Percentiles rank a stretch among this genome's conserved stretches.
phyloP scores from a whole-genome alignment of 495 filamentous ascomycete genomes.

The Hypoxylon subgilvum region DNA sequence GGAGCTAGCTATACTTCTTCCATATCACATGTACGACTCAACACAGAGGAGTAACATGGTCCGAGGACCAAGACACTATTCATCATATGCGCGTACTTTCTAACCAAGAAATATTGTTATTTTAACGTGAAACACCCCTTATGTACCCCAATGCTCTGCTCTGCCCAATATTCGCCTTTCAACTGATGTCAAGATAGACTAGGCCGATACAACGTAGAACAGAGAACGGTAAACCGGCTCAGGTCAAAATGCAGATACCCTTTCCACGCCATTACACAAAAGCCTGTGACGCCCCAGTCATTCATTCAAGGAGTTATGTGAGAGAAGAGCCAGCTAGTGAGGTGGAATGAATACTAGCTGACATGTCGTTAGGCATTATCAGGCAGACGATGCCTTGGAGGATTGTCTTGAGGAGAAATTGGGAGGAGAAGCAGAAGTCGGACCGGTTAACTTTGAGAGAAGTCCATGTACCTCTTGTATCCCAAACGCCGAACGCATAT shows the following conservation, averaged over 20 bases:
- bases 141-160: constrained; percentile 28
- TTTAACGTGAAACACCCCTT: constrained; percentile 15
- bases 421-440: constrained; percentile 15
- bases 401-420: constrained; percentile 2
- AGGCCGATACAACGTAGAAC: neutral
- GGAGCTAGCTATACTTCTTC: neutral
- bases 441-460: constrained; percentile 13
- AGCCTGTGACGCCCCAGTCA: constrained; percentile 27
- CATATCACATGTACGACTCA: neutral
- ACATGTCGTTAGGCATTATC: too few species aligned
- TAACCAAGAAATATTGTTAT: constrained; percentile 16
- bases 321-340: constrained; percentile 5
- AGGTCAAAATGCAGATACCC: constrained; percentile 25
- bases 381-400: too few species aligned
- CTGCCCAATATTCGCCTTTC: constrained; percentile 17
- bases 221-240: constrained; percentile 8
- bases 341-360: too few species aligned
- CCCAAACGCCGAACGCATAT: constrained; percentile 42
- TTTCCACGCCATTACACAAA: constrained; percentile 13
- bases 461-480: constrained; percentile 29
- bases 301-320: constrained; percentile 16
- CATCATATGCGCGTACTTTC: constrained; percentile 43
- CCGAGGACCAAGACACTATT: constrained; percentile 30
- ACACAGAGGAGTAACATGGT: neutral
- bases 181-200: neutral